Conservation (phyloP, 345 rosid species). For the Euphorbia lathyris region DNA sequence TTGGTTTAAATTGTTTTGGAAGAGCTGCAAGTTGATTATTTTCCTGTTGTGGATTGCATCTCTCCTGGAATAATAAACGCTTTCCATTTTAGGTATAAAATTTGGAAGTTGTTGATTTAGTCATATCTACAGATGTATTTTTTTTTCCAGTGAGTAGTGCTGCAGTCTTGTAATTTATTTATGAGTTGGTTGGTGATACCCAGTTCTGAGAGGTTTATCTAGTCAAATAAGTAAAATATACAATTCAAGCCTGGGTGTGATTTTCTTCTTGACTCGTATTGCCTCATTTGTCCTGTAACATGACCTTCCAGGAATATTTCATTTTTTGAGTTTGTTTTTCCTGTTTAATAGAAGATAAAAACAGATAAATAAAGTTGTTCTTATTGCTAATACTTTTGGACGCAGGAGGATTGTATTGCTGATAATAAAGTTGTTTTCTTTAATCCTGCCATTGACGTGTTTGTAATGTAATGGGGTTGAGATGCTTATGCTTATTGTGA, state of each 20-base stretch:
- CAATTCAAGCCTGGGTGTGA: background rate
- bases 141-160: conserved; percentile 14
- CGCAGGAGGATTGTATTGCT: background rate
- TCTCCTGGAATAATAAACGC: conserved; percentile 22
- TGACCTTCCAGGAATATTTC: background rate
- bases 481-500: too few relatives aligned
- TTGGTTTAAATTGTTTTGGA: conserved; percentile 9
- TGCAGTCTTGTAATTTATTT: conserved; percentile 23
- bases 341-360: too few relatives aligned
- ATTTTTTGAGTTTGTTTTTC: background rate
- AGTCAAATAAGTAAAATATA: background rate
- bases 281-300: background rate
- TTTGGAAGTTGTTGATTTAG: background rate
- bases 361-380: too few relatives aligned
- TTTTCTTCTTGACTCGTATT: conserved; percentile 6
- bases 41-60: conserved; percentile 1
- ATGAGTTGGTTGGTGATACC: conserved; percentile 6
- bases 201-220: background rate
- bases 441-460: too few relatives aligned
- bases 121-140: conserved; percentile 6
- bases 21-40: conserved; percentile 16
- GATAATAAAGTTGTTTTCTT: too few relatives aligned
- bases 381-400: background rate
- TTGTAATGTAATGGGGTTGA: too few relatives aligned
- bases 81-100: conserved; percentile 10